phyloP scores from a whole-genome alignment of 257 asterid species.

The Nicotiana otophora region DNA sequence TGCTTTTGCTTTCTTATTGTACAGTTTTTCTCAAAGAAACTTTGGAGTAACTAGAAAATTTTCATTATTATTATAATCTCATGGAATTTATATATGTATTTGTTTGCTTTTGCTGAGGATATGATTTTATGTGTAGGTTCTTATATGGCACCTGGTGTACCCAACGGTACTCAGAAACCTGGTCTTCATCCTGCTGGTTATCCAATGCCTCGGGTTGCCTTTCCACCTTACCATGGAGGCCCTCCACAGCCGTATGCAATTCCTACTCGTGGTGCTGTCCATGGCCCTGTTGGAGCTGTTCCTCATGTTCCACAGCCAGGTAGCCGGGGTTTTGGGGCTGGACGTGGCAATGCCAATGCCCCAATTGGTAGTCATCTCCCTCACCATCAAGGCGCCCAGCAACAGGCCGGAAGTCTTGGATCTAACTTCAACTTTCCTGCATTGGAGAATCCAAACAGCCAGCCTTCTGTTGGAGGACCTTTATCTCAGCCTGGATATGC shows the following conservation, averaged over 20 bases:
- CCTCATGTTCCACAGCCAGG: slow-evolving; percentile 97
- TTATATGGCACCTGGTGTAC: slow-evolving; percentile 71
- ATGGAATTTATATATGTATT: neutral
- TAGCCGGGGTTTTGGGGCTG: slow-evolving; percentile 87
- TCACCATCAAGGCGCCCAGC: slow-evolving; percentile 80
- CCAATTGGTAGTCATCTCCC: slow-evolving; percentile 93
- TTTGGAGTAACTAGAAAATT: neutral
- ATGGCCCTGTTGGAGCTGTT: slow-evolving; percentile 89
- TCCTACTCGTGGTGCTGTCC: slow-evolving; percentile 90
- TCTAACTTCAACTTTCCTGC: slow-evolving; percentile 77
- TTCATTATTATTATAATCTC: neutral
- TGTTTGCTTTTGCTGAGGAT: neutral
- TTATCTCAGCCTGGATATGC: slow-evolving; percentile 89
- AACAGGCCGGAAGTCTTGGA: slow-evolving; percentile 62
- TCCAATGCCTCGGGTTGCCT: slow-evolving; percentile 74
- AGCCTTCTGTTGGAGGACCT: slow-evolving; percentile 82
- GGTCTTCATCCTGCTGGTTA: slow-evolving; percentile 77
- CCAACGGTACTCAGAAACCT: slow-evolving; percentile 78
- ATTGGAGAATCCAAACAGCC: slow-evolving; percentile 83
- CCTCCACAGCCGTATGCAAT: slow-evolving; percentile 97
- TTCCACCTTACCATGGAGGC: slow-evolving; percentile 78
- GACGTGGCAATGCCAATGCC: slow-evolving; percentile 79
- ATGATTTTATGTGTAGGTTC: neutral
- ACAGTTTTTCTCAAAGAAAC: neutral
- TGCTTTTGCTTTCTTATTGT: neutral